Conservation (phyloP, 208 protist species). For the Crithidia sp. region DNA sequence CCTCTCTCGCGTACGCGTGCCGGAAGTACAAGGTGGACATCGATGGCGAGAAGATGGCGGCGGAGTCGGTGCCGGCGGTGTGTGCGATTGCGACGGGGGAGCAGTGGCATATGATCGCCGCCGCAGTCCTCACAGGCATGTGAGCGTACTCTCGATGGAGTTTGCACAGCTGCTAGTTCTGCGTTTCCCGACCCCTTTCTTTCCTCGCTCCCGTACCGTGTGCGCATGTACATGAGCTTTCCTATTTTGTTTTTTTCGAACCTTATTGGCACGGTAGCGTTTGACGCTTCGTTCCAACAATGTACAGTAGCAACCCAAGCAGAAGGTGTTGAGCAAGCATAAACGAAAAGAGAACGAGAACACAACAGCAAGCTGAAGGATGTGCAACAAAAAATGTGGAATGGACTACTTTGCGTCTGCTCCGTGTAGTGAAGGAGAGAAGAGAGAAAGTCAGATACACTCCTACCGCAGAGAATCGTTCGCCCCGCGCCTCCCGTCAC, state of each 20-base stretch:
- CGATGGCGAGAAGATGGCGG: conserved; percentile 58
- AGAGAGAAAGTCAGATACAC: no score
- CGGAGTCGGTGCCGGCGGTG: conserved; percentile 22
- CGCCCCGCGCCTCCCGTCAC: no score
- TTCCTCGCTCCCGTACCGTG: background rate
- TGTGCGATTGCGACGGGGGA: conserved; percentile 25
- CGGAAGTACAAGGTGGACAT: conserved; percentile 73
- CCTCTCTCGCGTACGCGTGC: conserved; percentile 65
- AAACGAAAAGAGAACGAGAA: no score
- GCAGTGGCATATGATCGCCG: conserved; percentile 41
- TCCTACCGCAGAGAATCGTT: no score
- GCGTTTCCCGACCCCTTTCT: no score
- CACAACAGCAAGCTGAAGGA: no score
- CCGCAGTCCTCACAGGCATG: conserved; percentile 52
- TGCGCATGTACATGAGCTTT: background rate
- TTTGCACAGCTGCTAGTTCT: no score
- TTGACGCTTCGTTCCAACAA: background rate
- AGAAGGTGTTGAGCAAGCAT: no score
- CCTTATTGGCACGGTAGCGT: background rate
- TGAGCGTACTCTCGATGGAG: conserved; percentile 19
- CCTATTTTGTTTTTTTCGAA: conserved; percentile 23
- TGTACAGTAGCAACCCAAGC: background rate
- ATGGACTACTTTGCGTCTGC: no score
- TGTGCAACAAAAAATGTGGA: no score
- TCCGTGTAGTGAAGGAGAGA: no score